These are phyloP conservation scores for Inga leiocalycina DNA, from an alignment of 306 rosid genomes.

Conservation along the genomic window DNA sequence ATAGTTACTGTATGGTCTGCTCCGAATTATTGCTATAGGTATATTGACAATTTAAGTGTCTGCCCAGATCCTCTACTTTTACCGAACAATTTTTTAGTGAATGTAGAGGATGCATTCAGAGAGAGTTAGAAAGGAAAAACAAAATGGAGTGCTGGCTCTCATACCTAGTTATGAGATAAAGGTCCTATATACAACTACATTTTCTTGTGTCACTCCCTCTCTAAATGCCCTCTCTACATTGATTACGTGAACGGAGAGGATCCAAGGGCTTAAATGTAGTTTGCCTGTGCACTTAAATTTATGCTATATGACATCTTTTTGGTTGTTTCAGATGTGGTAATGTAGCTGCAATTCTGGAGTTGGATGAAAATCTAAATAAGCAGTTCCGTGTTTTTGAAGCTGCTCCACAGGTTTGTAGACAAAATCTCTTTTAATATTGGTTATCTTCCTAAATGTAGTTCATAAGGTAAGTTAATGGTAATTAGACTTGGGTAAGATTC, in stretches of 20 bases:
- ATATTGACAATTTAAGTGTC: conserved; percentile 22
- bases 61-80: background rate
- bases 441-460: background rate
- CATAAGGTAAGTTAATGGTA: conserved; percentile 20
- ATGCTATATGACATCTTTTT: conserved; percentile 28
- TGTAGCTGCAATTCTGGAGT: conserved; percentile 93
- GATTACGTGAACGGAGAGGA: background rate
- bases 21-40: conserved; percentile 99
- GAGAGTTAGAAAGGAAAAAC: background rate
- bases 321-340: conserved; percentile 84
- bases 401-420: conserved; percentile 88
- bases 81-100: background rate
- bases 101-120: background rate
- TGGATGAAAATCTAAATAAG: conserved; percentile 88
- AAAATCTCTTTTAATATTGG: conserved; percentile 25
- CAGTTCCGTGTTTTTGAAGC: conserved; percentile 94
- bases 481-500: background rate
- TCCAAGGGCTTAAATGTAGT: background rate
- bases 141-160: background rate
- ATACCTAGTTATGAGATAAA: background rate
- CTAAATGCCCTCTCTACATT: background rate
- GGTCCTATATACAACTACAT: background rate
- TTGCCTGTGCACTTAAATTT: conserved; percentile 25
- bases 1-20: conserved; percentile 99
- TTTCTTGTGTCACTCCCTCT: background rate